Conservation (phyloP, 73 alveolate species). For the Paramecium pentaurelia region DNA sequence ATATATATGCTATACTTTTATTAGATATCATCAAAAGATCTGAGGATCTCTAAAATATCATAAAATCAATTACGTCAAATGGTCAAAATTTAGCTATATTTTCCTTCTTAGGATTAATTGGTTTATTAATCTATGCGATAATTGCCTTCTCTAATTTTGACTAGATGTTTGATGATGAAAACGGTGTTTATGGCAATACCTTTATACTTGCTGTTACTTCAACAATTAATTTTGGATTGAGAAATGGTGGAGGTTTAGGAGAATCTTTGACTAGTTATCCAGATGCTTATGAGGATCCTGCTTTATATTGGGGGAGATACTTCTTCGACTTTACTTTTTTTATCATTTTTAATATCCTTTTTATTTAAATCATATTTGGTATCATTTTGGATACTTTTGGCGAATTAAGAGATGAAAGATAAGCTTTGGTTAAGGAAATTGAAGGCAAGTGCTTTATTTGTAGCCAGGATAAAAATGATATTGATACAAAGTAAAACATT, state of each 20-base stretch:
- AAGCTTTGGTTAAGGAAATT: constrained; percentile 39
- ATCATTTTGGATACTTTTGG: constrained; percentile 62
- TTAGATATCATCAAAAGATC: constrained; percentile 55
- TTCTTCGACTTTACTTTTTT: constrained; percentile 53
- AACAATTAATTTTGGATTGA: constrained; percentile 45
- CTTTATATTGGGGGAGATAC: constrained; percentile 45
- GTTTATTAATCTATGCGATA: constrained; percentile 35
- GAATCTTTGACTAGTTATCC: neutral
- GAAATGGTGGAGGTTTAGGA: constrained; percentile 63
- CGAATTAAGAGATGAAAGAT: constrained; percentile 57
- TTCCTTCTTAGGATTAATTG: constrained; percentile 37
- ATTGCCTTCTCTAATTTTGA: constrained; percentile 21
- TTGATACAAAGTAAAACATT: neutral
- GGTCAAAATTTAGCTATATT: constrained; percentile 42
- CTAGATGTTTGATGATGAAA: neutral
- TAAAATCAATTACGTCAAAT: constrained; percentile 49
- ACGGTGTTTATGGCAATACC: neutral
- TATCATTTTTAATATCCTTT: constrained; percentile 47
- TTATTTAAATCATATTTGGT: constrained; percentile 58
- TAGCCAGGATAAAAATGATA: neutral
- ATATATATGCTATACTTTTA: constrained; percentile 45
- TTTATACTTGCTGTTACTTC: constrained; percentile 56
- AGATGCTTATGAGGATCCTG: neutral
- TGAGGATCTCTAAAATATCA: constrained; percentile 56
- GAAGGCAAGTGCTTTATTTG: constrained; percentile 54